These are phyloP conservation scores for Panicum hallii DNA, from an alignment of 202 grass and related monocot species.

Conservation along the genomic window DNA sequence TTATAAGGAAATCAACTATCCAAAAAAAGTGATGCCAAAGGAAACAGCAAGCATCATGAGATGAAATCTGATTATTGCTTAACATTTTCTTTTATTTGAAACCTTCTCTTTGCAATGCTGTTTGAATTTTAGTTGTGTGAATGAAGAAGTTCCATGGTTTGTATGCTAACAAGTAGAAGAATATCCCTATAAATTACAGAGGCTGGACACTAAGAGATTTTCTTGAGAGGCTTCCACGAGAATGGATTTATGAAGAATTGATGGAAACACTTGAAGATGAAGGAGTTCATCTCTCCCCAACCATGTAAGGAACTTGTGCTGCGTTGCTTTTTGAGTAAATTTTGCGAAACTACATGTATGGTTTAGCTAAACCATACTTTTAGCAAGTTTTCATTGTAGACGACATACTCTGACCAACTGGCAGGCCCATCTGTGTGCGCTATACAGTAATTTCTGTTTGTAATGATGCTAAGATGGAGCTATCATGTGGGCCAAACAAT, in stretches of 20 bases:
- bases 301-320: slow-evolving; percentile 70
- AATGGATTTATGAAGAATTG: slow-evolving; percentile 99
- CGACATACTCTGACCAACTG: slow-evolving; percentile 4
- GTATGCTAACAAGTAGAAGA: slow-evolving; percentile 33
- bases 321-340: slow-evolving; percentile 29
- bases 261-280: slow-evolving; percentile 91
- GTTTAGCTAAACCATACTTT: slow-evolving; percentile 13
- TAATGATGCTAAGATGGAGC: background rate
- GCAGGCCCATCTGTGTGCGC: background rate
- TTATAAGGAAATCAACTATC: background rate
- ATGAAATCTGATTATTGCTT: slow-evolving; percentile 11
- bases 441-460: background rate
- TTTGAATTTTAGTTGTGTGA: slow-evolving; percentile 11
- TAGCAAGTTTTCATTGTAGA: background rate
- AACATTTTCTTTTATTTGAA: slow-evolving; percentile 30
- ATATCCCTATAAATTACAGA: slow-evolving; percentile 55
- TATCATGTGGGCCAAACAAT: background rate
- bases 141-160: background rate
- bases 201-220: slow-evolving; percentile 90
- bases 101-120: background rate
- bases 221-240: slow-evolving; percentile 94
- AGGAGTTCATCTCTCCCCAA: slow-evolving; percentile 94
- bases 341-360: background rate
- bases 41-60: slow-evolving; percentile 3
- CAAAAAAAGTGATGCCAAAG: slow-evolving; percentile 4